A percentile compares a stretch with the other conserved stretches of the same genome.
Evolutionary conservation across 495 filamentous ascomycete genomes (phyloP).

Genomic region (Trichoderma orchidacearum): DNA sequence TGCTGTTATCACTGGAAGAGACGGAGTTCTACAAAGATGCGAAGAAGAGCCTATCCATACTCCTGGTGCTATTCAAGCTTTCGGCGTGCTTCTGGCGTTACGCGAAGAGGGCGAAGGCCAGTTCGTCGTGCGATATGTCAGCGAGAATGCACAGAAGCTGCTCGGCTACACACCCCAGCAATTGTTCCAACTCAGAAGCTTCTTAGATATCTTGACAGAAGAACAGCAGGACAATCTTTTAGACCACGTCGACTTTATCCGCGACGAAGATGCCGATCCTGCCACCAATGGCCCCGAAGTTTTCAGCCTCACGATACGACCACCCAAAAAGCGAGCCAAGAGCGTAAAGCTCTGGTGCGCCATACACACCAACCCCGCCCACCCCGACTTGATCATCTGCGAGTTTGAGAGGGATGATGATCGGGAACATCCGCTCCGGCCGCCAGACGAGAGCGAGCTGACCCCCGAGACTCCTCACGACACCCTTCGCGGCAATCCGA

Average conservation of each 20-base stretch:
- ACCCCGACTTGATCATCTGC: slow-evolving; percentile 66
- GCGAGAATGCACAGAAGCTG: slow-evolving; percentile 69
- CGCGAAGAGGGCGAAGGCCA: slow-evolving; percentile 54
- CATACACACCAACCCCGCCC: slow-evolving; percentile 54
- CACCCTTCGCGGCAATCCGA: slow-evolving; percentile 56
- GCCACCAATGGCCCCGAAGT: slow-evolving; percentile 70
- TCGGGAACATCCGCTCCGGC: slow-evolving; percentile 49
- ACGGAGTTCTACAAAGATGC: slow-evolving; percentile 58
- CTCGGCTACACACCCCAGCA: slow-evolving; percentile 69
- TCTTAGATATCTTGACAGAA: slow-evolving; percentile 67
- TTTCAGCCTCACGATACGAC: slow-evolving; percentile 58
- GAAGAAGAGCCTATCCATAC: slow-evolving; percentile 93
- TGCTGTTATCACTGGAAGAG: slow-evolving; percentile 69
- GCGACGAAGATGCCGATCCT: slow-evolving; percentile 62
- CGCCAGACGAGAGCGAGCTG: slow-evolving; percentile 36
- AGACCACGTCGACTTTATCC: slow-evolving; percentile 80
- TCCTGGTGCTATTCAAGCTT: slow-evolving; percentile 79
- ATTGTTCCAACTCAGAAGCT: slow-evolving; percentile 61
- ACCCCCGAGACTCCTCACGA: slow-evolving; percentile 53
- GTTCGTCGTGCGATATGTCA: slow-evolving; percentile 62
- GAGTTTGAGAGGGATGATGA: slow-evolving; percentile 91
- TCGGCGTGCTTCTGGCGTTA: slow-evolving; percentile 69
- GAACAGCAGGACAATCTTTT: slow-evolving; percentile 73
- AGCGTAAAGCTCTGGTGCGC: slow-evolving; percentile 75
- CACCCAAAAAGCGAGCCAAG: slow-evolving; percentile 26